Evolutionary conservation across 2,329 filamentous ascomycete genomes (phyloP), one percentile per base, ranked within the genome.

Genomic region (Endoconidiophora polonica): DNA sequence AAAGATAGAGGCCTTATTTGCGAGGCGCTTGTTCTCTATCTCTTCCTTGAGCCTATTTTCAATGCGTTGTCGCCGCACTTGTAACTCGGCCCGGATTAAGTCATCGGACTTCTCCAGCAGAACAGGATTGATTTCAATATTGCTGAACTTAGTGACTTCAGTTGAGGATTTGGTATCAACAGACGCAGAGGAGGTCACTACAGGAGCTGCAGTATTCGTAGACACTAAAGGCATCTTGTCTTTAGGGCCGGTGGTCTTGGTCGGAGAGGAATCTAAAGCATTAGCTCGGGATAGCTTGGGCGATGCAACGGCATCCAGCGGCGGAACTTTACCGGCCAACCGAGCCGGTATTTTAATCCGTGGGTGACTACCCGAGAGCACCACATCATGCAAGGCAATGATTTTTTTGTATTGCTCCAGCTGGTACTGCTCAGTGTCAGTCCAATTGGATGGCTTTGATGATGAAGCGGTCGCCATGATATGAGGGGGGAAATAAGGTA

Each of bases 71-170:
- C 90, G 79, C 65, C 86, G 85, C 55, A 90, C 66, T 61, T 83
- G 77, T 54, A 86, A 69, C 65, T 94, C 86, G 60, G 86, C 86
- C 66, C 79, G 83, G 61, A 91, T 78, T 57, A 93, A 70, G 61
- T 85, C 79, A 61, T 86, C 83, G 57, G 87, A 88, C 65, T 94
- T 94, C 60, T 85, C 81, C 63, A 93, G 72, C 57, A 93, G 72
- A 54, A 93, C 79, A 46, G 86, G 85, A 63, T 93, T 78, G 66
- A 91, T 83, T 63, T 81, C 79, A 54, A 79, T 77, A 56, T 72
- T 74, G 53, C 68, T 65, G 29, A 33, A 12, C 56, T 72, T 65
- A 58, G 67, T 70, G 54, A n/a, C 10, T 20, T 33, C 36, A 18
- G 18, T 45, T 24, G 48, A 20, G 9, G 41, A 16, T 4, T 49